A percentile compares a stretch with the other conserved stretches of the same genome.
Conservation (phyloP, 2,329 filamentous ascomycete genomes). For the Fonsecaea monophora region DNA sequence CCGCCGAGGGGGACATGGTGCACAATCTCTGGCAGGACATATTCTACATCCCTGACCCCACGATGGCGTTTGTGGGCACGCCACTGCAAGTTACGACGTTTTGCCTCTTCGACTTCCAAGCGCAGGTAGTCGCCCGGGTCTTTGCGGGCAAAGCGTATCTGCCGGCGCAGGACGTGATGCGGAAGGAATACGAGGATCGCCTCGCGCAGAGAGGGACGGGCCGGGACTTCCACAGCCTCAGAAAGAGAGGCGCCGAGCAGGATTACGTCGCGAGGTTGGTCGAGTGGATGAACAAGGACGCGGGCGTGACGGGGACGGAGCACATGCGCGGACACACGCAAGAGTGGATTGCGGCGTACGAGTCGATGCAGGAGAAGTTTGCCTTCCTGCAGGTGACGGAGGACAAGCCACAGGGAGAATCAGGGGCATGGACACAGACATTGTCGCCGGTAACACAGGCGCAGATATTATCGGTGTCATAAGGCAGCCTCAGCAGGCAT, state of each 20-base stretch:
- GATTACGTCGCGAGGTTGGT: slow-evolving; percentile 47
- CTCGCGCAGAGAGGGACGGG: slow-evolving; percentile 43
- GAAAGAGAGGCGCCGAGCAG: slow-evolving; percentile 37
- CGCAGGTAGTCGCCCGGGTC: slow-evolving; percentile 64
- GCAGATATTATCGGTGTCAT: no score
- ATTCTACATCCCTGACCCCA: slow-evolving; percentile 72
- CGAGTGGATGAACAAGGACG: slow-evolving; percentile 45
- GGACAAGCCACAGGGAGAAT: no score
- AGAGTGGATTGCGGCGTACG: slow-evolving; percentile 15
- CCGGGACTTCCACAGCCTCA: slow-evolving; percentile 47
- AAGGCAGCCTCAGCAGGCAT: no score
- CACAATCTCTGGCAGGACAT: slow-evolving; percentile 75
- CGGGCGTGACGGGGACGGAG: neutral
- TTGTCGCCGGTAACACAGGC: no score
- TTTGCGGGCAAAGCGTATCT: slow-evolving; percentile 59
- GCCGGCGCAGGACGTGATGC: slow-evolving; percentile 52
- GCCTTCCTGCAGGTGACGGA: no score
- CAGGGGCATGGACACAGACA: no score
- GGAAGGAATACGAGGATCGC: slow-evolving; percentile 42
- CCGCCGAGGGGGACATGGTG: slow-evolving; percentile 62
- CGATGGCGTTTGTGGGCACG: slow-evolving; percentile 68
- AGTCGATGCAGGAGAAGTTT: no score
- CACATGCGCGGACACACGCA: slow-evolving; percentile 15
- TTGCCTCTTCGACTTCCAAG: slow-evolving; percentile 73
- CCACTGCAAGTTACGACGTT: slow-evolving; percentile 72